A percentile compares a stretch with the other conserved stretches of the same genome.
Conservation (phyloP, 192 early-diverging fungal species). For the Radiomyces spectabilis region DNA sequence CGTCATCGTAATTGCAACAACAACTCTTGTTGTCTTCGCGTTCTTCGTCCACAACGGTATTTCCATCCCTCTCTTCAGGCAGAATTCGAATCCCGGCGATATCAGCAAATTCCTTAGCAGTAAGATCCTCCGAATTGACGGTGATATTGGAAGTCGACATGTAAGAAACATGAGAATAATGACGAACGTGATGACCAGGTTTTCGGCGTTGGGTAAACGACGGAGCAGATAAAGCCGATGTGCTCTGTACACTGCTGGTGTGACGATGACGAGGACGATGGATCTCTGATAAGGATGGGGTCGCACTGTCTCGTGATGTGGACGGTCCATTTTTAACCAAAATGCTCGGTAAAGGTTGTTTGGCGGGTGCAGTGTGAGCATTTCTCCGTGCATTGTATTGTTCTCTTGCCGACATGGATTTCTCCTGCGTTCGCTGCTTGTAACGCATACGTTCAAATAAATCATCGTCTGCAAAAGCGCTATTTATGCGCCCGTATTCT, state of each 20-base stretch:
- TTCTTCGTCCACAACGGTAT: not conserved
- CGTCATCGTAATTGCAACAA: not conserved
- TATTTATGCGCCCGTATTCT: not conserved
- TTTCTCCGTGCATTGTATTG: too few relatives aligned
- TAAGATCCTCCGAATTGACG: conserved; percentile 27
- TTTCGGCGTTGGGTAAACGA: not conserved
- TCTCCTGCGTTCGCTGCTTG: not conserved
- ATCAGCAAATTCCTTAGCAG: conserved; percentile 30
- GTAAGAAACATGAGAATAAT: conserved; percentile 21
- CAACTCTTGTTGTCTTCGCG: not conserved
- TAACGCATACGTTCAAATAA: not conserved
- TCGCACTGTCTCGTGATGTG: not conserved
- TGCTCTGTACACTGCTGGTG: conserved; percentile 7
- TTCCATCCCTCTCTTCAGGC: conserved; percentile 2
- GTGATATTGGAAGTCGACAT: conserved; percentile 23
- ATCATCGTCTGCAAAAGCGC: not conserved
- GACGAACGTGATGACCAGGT: conserved; percentile 9
- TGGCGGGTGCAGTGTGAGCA: too few relatives aligned
- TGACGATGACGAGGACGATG: conserved; percentile 5
- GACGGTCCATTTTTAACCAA: not conserved
- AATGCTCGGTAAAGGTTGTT: not conserved
- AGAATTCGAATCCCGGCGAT: conserved; percentile 22
- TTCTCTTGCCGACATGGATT: not conserved
- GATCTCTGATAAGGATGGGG: not conserved
- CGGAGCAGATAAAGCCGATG: not conserved